Percentiles rank a stretch among this genome's conserved stretches.
Conservation (phyloP, 1,284 basidiomycete genomes). For the Sanghuangporus baumii region DNA sequence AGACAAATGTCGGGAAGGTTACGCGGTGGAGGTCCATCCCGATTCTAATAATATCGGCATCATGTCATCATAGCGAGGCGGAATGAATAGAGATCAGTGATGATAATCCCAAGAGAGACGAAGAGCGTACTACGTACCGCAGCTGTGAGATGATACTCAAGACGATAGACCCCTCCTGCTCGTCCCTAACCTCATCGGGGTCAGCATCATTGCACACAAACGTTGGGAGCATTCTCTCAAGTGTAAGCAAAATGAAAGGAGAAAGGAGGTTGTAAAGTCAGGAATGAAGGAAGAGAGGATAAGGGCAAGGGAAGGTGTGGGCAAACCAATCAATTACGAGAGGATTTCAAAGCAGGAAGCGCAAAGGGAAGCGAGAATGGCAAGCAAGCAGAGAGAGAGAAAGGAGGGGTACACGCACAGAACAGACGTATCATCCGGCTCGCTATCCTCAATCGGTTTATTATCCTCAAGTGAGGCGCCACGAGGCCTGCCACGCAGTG, state of each 20-base stretch:
- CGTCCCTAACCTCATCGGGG: conserved; percentile 45
- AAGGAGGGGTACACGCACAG: conserved; percentile 42
- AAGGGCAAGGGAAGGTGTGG: too few species aligned
- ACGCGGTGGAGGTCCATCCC: conserved; percentile 97
- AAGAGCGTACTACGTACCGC: conserved; percentile 38
- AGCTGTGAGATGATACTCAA: conserved; percentile 80
- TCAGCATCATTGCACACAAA: conserved; percentile 13
- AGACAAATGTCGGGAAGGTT: conserved; percentile 90
- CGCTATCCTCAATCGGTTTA: conserved; percentile 68
- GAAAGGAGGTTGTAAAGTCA: conserved; percentile 9
- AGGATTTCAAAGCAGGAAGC: too few species aligned
- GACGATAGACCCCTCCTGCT: conserved; percentile 79
- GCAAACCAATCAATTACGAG: too few species aligned
- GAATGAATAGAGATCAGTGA: neutral
- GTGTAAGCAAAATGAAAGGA: neutral
- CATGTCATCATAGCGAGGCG: neutral
- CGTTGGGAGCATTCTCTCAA: conserved; percentile 21
- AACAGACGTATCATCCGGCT: conserved; percentile 80
- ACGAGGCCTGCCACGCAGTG: conserved; percentile 46
- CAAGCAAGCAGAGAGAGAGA: conserved; percentile 17
- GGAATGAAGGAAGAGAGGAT: conserved; percentile 3
- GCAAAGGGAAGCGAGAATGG: neutral
- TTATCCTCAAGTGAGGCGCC: conserved; percentile 53
- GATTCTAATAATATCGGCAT: conserved; percentile 43
- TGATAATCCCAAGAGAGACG: neutral